Base-by-base conservation (phyloP, 2,329 filamentous ascomycete genomes). In the Thermochaetoides dissita region DNA sequence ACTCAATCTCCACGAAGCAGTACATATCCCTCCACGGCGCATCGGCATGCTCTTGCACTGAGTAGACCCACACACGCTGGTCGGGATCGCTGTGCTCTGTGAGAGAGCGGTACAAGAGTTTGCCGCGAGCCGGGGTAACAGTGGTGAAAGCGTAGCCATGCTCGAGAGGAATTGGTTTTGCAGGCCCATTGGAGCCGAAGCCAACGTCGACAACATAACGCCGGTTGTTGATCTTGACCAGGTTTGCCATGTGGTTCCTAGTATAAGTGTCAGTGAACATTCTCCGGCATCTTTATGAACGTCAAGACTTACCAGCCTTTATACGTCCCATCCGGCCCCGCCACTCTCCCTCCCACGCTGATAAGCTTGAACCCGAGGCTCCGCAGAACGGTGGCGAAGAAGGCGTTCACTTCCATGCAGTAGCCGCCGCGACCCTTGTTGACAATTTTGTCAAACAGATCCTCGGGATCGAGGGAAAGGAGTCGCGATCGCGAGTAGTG, bases 171-270 rank as follows among this genome's bases (percentile, higher is more conserved):
- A 66, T 39, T 4, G 64, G 63, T 1, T 46, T 37, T 28, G 53
- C 48, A 5, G 62, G 46, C 7, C 53, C 55, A 47, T 71, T 66
- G 41, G 65, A 66, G 12, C 76, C 77, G 51, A 78, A 80, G 28
- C 72, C 76, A 10, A 80, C 71, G 52, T 81, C 78, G 29, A 73
- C 64, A 47, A 71, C 56, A 53, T 69, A 72, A 35, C 60, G 58
- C 36, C 62, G 60, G 24, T 59, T 56, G 8, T 62, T 58, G 17
- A 83, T 64, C 28, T 63, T 69, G 37, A 79, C 67, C 42, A 81
- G 66, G 51, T 75, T 72, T 41, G 76, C 61, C 64, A 78, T 72
- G 55, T 81, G 76, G 10, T 61, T 59, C 72, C 74, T 68, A 30
- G 57, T 47, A 12, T 7, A 39, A 52, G 6, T 24, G 32, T 30